phyloP scores from a whole-genome alignment of 345 rosid species.

The Limnanthes douglasii region DNA sequence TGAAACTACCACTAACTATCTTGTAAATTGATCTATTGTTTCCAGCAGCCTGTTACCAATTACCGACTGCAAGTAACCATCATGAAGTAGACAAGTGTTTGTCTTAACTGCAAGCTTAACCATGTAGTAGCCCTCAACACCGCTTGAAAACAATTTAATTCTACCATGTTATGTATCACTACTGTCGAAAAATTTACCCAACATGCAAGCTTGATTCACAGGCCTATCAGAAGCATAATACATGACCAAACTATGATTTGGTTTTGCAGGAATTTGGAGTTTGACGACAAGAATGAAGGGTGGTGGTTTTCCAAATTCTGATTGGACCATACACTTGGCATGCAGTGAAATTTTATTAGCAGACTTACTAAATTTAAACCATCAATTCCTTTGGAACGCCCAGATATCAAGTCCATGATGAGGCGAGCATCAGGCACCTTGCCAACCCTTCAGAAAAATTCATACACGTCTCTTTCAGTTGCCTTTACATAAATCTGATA shows the following conservation, averaged over 20 bases:
- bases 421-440: too few species aligned
- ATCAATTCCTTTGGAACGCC: too few species aligned
- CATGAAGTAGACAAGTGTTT: constrained; percentile 83
- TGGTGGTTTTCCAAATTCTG: constrained; percentile 75
- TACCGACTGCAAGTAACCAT: too few species aligned
- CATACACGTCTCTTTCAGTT: too few species aligned
- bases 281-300: constrained; percentile 78
- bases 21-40: too few species aligned
- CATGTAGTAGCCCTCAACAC: constrained; percentile 99
- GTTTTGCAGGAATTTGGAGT: constrained; percentile 95
- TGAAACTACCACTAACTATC: too few species aligned
- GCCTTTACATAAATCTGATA: too few species aligned
- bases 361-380: constrained; percentile 68
- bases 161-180: constrained; percentile 74
- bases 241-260: constrained; percentile 82
- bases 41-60: too few species aligned
- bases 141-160: constrained; percentile 86
- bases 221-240: constrained; percentile 90
- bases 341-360: constrained; percentile 55
- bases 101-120: constrained; percentile 98
- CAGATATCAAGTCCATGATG: too few species aligned
- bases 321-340: constrained; percentile 79
- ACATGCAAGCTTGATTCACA: constrained; percentile 45
- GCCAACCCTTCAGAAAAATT: too few species aligned
- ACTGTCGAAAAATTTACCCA: constrained; percentile 77